Conservation (phyloP, 306 rosid species). For the Sphenostylis stenocarpa region DNA sequence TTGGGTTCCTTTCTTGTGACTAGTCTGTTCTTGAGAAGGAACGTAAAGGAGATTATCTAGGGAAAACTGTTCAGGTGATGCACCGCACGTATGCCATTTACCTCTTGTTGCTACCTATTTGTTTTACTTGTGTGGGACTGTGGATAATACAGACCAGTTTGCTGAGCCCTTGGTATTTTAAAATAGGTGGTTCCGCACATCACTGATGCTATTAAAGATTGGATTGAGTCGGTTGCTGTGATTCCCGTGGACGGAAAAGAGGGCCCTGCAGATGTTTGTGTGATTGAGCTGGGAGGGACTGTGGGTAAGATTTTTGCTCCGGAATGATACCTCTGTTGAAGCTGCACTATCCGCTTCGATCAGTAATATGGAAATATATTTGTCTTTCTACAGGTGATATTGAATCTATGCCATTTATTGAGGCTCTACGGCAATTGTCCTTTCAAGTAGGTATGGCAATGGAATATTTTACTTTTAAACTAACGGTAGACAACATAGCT, state of each 20-base stretch:
- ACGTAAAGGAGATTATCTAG: slow-evolving; percentile 90
- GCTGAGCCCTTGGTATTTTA: slow-evolving; percentile 26
- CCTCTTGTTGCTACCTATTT: slow-evolving; percentile 8
- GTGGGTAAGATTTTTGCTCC: slow-evolving; percentile 60
- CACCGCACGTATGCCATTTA: slow-evolving; percentile 17
- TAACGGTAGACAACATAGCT: neutral
- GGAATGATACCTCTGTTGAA: slow-evolving; percentile 20
- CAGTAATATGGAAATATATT: neutral
- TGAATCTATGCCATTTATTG: slow-evolving; percentile 98
- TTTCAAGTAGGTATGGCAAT: slow-evolving; percentile 79
- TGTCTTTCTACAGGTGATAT: slow-evolving; percentile 73
- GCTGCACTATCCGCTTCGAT: neutral
- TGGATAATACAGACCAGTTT: neutral
- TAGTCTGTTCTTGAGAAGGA: slow-evolving; percentile 98
- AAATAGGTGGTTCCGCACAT: slow-evolving; percentile 96
- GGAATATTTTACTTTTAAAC: slow-evolving; percentile 10
- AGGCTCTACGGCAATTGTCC: slow-evolving; percentile 87
- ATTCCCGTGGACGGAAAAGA: slow-evolving; percentile 89
- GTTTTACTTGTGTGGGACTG: neutral
- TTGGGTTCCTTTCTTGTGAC: neutral
- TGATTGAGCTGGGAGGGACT: slow-evolving; percentile 97
- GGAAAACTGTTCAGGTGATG: slow-evolving; percentile 96
- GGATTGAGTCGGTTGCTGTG: slow-evolving; percentile 76
- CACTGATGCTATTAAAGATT: slow-evolving; percentile 86
- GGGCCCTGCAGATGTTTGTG: slow-evolving; percentile 96